Evolutionary conservation across 345 rosid genomes (phyloP).

Genomic region (Reutealis trisperma): DNA sequence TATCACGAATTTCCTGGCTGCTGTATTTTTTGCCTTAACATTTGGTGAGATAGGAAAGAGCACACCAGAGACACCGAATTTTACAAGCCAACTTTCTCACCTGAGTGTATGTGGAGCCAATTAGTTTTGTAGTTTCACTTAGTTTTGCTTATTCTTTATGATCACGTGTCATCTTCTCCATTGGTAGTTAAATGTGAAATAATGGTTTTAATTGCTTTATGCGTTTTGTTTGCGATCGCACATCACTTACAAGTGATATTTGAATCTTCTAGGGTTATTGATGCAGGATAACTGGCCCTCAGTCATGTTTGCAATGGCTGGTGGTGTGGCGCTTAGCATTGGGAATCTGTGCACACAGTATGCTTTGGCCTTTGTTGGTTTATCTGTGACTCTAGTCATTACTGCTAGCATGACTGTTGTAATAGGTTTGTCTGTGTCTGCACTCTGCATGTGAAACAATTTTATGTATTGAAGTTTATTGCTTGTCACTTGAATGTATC

Average conservation of each 20-base stretch:
- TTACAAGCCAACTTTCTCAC: conserved; percentile 61
- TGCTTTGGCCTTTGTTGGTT: conserved; percentile 81
- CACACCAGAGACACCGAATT: conserved; percentile 49
- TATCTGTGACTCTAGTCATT: conserved; percentile 78
- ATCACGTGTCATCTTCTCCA: not conserved
- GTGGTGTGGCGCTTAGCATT: conserved; percentile 69
- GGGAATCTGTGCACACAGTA: conserved; percentile 78
- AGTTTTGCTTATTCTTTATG: not conserved
- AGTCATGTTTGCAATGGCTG: conserved; percentile 74
- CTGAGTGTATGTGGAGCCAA: conserved; percentile 33
- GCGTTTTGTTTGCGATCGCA: not conserved
- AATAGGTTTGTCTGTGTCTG: conserved; percentile 44
- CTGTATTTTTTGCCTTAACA: conserved; percentile 64
- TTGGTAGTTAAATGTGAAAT: too few relatives aligned
- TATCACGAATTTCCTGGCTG: conserved; percentile 68
- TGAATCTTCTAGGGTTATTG: conserved; percentile 13
- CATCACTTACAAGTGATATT: conserved; percentile 3
- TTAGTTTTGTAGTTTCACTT: not conserved
- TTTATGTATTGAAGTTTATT: not conserved
- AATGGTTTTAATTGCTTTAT: not conserved
- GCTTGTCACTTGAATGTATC: not conserved
- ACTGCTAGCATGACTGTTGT: conserved; percentile 75
- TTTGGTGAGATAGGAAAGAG: conserved; percentile 60
- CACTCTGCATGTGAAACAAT: not conserved
- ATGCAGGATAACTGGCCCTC: conserved; percentile 71